These are phyloP conservation scores for Aspergillus sclerotiicarbonarius DNA, from an alignment of 495 filamentous ascomycete genomes.

Conservation along the genomic window DNA sequence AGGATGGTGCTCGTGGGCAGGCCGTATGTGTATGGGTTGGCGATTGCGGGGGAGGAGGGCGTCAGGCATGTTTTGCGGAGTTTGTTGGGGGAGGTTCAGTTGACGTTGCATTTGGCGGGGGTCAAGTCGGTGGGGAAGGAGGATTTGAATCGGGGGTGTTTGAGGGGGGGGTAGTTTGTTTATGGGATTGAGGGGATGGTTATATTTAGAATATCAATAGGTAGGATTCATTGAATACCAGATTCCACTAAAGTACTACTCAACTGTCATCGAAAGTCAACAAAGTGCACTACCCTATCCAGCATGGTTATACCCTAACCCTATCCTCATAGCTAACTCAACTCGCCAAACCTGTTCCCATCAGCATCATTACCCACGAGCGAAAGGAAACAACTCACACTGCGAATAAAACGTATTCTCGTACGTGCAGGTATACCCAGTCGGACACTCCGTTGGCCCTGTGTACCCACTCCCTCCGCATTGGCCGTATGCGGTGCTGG, in stretches of 20 bases:
- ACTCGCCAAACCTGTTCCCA: neutral
- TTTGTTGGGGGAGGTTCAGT: constrained; percentile 31
- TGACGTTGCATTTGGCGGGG: constrained; percentile 8
- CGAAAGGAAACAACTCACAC: constrained; percentile 6
- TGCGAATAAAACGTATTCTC: constrained; percentile 14
- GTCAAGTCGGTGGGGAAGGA: neutral
- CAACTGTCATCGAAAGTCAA: no score
- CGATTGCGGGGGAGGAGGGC: constrained; percentile 37
- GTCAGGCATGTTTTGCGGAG: constrained; percentile 36
- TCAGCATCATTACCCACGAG: neutral
- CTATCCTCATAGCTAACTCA: no score
- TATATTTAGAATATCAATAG: no score
- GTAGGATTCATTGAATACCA: no score
- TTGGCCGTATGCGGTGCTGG: constrained; percentile 11
- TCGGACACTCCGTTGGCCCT: constrained; percentile 12
- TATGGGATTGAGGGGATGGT: neutral
- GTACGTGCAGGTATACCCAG: constrained; percentile 14
- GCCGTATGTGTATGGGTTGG: constrained; percentile 73
- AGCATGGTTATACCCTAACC: no score
- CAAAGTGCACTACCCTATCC: neutral
- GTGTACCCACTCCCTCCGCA: constrained; percentile 15
- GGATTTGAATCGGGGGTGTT: neutral
- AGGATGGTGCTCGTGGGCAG: constrained; percentile 77
- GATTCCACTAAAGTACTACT: no score
- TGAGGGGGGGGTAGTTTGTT: neutral